Conservation (phyloP, 768 basidiomycete genomes). For the Pleurotus djamor region DNA sequence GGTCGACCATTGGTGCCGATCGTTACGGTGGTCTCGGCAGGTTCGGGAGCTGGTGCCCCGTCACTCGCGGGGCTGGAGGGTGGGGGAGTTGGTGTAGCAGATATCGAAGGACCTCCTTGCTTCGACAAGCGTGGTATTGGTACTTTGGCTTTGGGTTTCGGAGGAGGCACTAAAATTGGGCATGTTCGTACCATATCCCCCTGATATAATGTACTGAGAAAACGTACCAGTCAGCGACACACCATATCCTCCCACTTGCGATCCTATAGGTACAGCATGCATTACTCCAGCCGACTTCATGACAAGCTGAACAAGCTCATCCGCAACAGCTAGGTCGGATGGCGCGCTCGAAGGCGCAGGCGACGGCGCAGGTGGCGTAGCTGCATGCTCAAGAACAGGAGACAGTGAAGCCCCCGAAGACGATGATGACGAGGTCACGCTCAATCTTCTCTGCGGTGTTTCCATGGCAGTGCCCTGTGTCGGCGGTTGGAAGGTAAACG, state of each 20-base stretch:
- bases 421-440: slow-evolving; percentile 53
- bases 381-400: slow-evolving; percentile 37
- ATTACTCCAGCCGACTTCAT: slow-evolving; percentile 57
- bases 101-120: slow-evolving; percentile 28
- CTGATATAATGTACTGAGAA: neutral
- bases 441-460: slow-evolving; percentile 36
- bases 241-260: slow-evolving; percentile 27
- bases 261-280: slow-evolving; percentile 43
- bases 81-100: slow-evolving; percentile 40
- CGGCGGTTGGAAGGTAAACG: slow-evolving; percentile 19
- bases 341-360: slow-evolving; percentile 20
- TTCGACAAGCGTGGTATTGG: slow-evolving; percentile 34
- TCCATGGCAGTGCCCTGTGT: slow-evolving; percentile 19
- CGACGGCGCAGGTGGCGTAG: slow-evolving; percentile 16
- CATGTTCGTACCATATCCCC: neutral
- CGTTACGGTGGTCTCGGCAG: slow-evolving; percentile 13
- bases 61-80: slow-evolving; percentile 29
- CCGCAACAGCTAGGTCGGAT: slow-evolving; percentile 16
- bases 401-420: slow-evolving; percentile 56
- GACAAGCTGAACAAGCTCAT: slow-evolving; percentile 46
- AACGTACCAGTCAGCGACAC: slow-evolving; percentile 19
- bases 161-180: slow-evolving; percentile 6
- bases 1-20: slow-evolving; percentile 36
- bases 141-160: slow-evolving; percentile 25
- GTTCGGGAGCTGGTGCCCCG: slow-evolving; percentile 14